Conservation (phyloP, 1,284 basidiomycete genomes). For the Takashimella tepidaria region DNA sequence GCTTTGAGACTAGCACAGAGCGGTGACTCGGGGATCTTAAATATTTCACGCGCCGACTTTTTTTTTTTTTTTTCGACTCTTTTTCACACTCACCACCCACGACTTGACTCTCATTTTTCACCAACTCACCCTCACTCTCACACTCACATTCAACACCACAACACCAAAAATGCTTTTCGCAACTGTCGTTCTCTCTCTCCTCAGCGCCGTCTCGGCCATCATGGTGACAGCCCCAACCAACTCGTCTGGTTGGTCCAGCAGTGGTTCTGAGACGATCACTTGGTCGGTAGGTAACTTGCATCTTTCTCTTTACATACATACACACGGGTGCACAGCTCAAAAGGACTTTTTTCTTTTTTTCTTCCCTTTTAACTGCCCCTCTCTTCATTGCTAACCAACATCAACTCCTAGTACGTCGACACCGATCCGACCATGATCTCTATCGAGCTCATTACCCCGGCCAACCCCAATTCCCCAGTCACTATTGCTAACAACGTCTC, state of each 20-base stretch:
- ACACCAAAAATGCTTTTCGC: constrained; percentile 16
- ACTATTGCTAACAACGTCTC: constrained; percentile 25
- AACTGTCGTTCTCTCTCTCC: constrained; percentile 18
- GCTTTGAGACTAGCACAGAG: too few species aligned
- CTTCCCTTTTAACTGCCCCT: background rate
- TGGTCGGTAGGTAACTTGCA: constrained; percentile 30
- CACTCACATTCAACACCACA: constrained; percentile 1
- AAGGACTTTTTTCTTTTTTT: background rate
- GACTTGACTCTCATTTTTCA: background rate
- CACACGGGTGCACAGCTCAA: too few species aligned
- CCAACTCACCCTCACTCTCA: background rate
- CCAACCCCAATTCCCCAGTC: constrained; percentile 38
- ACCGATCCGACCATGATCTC: constrained; percentile 37
- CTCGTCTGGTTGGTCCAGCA: constrained; percentile 24
- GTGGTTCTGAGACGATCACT: constrained; percentile 26
- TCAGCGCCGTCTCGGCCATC: constrained; percentile 24
- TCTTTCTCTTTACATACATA: background rate
- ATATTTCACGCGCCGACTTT: background rate
- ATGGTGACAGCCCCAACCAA: constrained; percentile 35
- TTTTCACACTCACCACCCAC: constrained; percentile 1
- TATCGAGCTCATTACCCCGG: constrained; percentile 30
- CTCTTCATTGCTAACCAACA: background rate
- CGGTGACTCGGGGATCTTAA: too few species aligned
- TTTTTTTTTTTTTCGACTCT: background rate
- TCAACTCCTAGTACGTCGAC: constrained; percentile 24